Base-by-base conservation (phyloP, 805 yeast genomes). In the Torulaspora franciscae region DNA sequence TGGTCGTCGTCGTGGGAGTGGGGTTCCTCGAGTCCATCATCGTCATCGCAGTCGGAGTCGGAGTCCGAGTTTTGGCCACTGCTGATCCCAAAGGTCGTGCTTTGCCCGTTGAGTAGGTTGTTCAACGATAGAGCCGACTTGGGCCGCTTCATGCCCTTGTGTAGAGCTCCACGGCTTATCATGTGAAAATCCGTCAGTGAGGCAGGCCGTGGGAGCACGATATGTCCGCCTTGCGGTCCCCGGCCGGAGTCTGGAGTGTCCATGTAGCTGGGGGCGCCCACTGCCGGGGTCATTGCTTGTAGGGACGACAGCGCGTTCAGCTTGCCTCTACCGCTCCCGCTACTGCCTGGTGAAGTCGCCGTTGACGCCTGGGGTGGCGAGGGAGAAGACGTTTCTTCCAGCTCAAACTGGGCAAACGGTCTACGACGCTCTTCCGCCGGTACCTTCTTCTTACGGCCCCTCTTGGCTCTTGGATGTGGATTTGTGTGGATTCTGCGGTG, bases 401-500 rank as follows among this genome's bases (percentile, higher is more conserved):
- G 28, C 27, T 44, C 48, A 25, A 39, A 42, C 6, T 36, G 40
- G 27, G 47, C 49, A 7, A 45, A 24, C 30, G 47, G 32, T 23
- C 38, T 26, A 36, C 45, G 40, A 9, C 30, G 6, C 17, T 26
- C 33, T 39, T 36, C 47, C 14, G 14, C 26, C 7, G 45, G 51
- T 15, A 55, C 45, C 40, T 67, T 68, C 62, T 69, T 70, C 55
- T 67, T 62, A 41, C 71, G 63, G 40, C 72, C 72, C 27, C 73
- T 74, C 61, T 80, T 76, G 56, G 83, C 80, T 61, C 83, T 74
- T 25, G 84, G 77, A 43, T 79, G 78, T 13, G 88, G 85, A 54
- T 83, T 83, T 19, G 81, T 78, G 61, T 84, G 90, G 46, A 83
- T 83, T 48, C 89, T 70, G 39, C 77, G 69, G 61, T 83, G 91